Evolutionary conservation across 2,329 filamentous ascomycete species (phyloP), one percentile per base, ranked within the genome.

Genomic region (Fusarium sp.): DNA sequence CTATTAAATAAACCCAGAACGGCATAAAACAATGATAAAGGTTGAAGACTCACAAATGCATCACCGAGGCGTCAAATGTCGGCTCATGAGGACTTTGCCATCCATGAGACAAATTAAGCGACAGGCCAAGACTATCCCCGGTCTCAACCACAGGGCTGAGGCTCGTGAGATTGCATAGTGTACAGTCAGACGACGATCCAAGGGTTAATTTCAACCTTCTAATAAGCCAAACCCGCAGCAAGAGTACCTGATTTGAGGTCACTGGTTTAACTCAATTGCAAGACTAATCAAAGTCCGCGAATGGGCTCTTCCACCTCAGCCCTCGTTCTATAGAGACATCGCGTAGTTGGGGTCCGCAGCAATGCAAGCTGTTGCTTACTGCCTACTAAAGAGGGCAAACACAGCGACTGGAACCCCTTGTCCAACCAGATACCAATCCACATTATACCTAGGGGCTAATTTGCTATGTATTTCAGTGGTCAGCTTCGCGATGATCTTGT

Each of bases 101-200:
- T 67, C n/a, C 35, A 31, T 39, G 52, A 72, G 56, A 55, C 45
- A 57, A 74, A 74, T 74, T 76, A 74, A 71, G 70, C 60, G 59
- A 63, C 63, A 55, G 62, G 70, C 63, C 73, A 68, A 74, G 73
- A 55, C 70, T 71, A 55, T 65, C 65, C 73, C 68, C 61, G 64
- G 55, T 62, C 62, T 55, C 62, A 52, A 60, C n/a, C n/a, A 50
- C 70, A 70, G 55, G 60, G 70, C 70, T 73, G 70, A 62, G 63
- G 44, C 44, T 59, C 46, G 50, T 58, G 56, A 62, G 56, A 62
- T 69, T 66, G 56, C 49, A 56, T 45, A 42, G 41, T 47, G 31
- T 52, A 56, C 62, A 50, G 35, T 54, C 39, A 36, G 49, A 25
- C 31, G 65, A 62, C 42, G 45, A 73, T 68, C 62, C 49, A 53